Conservation (phyloP, 305 asterid species). For the Fraxinus ornus region DNA sequence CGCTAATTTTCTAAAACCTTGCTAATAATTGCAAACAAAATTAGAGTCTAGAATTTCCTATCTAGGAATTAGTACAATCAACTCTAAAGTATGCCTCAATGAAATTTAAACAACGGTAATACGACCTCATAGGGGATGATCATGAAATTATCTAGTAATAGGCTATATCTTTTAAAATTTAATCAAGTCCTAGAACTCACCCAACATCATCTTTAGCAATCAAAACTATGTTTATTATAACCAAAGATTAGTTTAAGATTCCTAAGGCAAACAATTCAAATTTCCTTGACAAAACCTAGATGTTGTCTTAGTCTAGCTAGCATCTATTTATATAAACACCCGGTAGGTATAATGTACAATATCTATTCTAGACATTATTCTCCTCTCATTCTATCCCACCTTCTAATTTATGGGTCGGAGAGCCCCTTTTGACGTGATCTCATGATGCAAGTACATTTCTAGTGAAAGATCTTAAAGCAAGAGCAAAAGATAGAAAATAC, state of each 20-base stretch:
- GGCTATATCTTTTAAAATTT: neutral
- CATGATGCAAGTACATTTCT: neutral
- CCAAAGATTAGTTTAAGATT: neutral
- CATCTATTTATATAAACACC: neutral
- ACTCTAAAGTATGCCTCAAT: neutral
- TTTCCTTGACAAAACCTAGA: neutral
- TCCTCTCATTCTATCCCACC: neutral
- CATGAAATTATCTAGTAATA: neutral
- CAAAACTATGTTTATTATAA: neutral
- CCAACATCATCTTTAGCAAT: neutral
- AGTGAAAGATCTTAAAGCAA: neutral
- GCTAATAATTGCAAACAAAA: neutral
- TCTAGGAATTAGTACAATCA: neutral
- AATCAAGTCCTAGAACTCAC: neutral
- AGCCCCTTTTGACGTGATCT: neutral
- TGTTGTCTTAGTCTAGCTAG: neutral
- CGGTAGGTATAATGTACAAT: neutral
- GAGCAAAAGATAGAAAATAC: neutral
- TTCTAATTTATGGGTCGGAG: neutral
- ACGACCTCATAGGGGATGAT: neutral
- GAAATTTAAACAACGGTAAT: neutral
- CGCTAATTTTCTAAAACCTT: neutral
- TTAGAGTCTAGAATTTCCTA: neutral
- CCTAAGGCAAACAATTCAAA: neutral
- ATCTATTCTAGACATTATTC: neutral